Percentiles rank a stretch among this genome's conserved stretches.
phyloP scores from a whole-genome alignment of 805 yeast genomes.

The Lachancea meyersii region DNA sequence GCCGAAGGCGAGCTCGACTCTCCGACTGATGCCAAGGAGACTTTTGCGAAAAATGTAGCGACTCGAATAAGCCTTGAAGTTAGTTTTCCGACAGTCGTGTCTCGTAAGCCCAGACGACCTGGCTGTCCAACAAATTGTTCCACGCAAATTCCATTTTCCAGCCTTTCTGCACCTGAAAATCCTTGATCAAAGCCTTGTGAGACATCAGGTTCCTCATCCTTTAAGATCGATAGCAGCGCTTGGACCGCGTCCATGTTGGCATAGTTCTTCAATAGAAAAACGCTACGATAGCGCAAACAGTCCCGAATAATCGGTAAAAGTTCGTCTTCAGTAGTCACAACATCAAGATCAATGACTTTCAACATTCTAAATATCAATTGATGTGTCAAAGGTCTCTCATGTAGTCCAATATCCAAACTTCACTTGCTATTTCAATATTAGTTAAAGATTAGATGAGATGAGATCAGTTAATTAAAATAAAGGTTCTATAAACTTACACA shows the following conservation, averaged over 20 bases:
- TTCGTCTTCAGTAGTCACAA: conserved; percentile 21
- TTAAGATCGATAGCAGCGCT: conserved; percentile 11
- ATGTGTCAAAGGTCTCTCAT: not conserved
- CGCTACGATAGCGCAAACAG: conserved; percentile 20
- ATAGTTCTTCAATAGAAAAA: conserved; percentile 28
- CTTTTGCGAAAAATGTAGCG: conserved; percentile 18
- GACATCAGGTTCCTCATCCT: conserved; percentile 10
- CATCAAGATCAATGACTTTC: conserved; percentile 22
- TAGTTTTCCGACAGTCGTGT: conserved; percentile 15
- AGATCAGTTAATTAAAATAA: conserved; percentile 1
- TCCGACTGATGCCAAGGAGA: conserved; percentile 18
- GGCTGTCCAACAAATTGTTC: conserved; percentile 28
- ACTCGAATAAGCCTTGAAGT: conserved; percentile 20
- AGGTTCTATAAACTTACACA: no score
- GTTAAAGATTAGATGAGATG: not conserved
- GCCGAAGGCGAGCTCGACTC: conserved; percentile 1
- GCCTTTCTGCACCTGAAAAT: conserved; percentile 22
- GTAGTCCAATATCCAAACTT: no score
- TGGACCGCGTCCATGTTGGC: conserved; percentile 23
- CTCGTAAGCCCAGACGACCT: conserved; percentile 12
- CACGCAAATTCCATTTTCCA: conserved; percentile 14
- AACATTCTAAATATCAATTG: not conserved
- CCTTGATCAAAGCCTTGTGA: conserved; percentile 24
- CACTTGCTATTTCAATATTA: no score
- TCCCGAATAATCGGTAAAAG: conserved; percentile 21